Conservation (phyloP, 805 yeast genomes). For the Yamadazyma sp. region DNA sequence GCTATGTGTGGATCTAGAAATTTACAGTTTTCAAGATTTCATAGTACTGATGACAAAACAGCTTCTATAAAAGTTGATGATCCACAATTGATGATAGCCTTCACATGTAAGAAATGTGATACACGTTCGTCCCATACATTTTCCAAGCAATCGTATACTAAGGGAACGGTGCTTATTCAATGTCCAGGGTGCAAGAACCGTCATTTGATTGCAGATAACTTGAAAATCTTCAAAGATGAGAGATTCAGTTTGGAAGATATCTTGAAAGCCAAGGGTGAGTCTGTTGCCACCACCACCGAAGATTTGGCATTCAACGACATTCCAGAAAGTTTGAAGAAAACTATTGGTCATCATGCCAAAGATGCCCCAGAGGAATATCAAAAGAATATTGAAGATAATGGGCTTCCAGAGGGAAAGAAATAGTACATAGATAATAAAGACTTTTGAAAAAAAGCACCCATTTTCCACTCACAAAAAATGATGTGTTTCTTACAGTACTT, state of each 20-base stretch:
- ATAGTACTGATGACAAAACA: slow-evolving; percentile 2
- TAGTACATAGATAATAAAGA: not conserved
- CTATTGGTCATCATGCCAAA: slow-evolving; percentile 64
- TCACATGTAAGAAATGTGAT: slow-evolving; percentile 86
- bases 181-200: slow-evolving; percentile 90
- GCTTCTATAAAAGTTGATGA: slow-evolving; percentile 54
- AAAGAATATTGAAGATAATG: slow-evolving; percentile 4
- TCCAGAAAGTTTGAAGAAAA: slow-evolving; percentile 50
- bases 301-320: slow-evolving; percentile 71
- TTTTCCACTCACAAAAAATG: too few relatives aligned
- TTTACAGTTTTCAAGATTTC: slow-evolving; percentile 1
- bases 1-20: too few relatives aligned
- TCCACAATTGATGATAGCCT: slow-evolving; percentile 82
- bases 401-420: slow-evolving; percentile 9
- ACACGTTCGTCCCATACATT: slow-evolving; percentile 85
- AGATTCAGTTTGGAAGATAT: slow-evolving; percentile 78
- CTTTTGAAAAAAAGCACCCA: too few relatives aligned
- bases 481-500: too few relatives aligned
- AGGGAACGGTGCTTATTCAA: slow-evolving; percentile 83
- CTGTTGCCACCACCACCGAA: slow-evolving; percentile 57
- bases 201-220: slow-evolving; percentile 81
- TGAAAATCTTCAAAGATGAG: slow-evolving; percentile 73
- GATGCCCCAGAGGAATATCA: slow-evolving; percentile 54
- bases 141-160: slow-evolving; percentile 85
- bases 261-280: slow-evolving; percentile 71